Conservation (phyloP, 2,329 filamentous ascomycete species). For the Fusarium musae region DNA sequence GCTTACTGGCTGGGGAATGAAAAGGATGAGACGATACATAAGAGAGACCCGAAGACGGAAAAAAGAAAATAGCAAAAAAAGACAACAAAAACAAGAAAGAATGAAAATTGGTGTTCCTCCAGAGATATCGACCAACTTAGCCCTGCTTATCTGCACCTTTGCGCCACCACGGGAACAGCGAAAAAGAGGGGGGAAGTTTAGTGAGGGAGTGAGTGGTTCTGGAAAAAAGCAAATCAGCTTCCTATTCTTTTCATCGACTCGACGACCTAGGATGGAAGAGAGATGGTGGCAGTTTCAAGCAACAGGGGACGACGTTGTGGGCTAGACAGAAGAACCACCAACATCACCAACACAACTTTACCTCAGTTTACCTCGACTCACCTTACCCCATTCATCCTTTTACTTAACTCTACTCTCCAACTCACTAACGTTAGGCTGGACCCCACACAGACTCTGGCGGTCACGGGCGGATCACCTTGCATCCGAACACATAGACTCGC, state of each 20-base stretch:
- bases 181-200: slow-evolving; percentile 6
- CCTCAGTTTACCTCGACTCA: not conserved
- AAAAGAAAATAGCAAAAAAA: not conserved
- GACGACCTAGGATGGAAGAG: not conserved
- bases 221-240: slow-evolving; percentile 19
- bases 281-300: slow-evolving; percentile 19
- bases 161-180: not conserved
- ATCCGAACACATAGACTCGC: slow-evolving; percentile 20
- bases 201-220: not conserved
- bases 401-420: not conserved
- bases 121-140: not conserved
- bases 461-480: slow-evolving; percentile 1
- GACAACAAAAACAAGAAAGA: not conserved
- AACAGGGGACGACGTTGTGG: slow-evolving; percentile 8
- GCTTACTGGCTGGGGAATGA: not conserved
- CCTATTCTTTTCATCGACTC: not conserved
- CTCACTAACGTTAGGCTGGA: not conserved
- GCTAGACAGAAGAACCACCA: not conserved
- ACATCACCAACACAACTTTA: slow-evolving; percentile 3
- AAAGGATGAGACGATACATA: not conserved
- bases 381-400: not conserved
- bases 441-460: slow-evolving; percentile 22
- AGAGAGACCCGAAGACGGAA: not conserved
- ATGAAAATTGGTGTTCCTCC: not conserved
- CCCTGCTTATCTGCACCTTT: not conserved